These are phyloP conservation scores for Geranium incanum DNA, from an alignment of 441 rosid species.

Conservation along the genomic window DNA sequence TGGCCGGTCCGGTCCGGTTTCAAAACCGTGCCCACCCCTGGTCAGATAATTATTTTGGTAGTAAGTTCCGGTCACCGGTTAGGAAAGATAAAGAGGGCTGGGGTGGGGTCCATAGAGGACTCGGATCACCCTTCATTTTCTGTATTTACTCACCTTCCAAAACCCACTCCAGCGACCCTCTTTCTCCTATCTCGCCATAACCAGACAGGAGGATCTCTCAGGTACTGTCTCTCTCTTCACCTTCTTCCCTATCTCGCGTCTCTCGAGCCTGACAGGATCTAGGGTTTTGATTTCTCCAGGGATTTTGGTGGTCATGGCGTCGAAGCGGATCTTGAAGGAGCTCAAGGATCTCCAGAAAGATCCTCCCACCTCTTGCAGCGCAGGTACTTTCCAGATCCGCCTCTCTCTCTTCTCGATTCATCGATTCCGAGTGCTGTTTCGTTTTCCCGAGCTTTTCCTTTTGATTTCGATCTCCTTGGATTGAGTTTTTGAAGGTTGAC, in stretches of 20 bases:
- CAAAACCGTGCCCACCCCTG: no score
- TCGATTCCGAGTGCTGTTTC: background rate
- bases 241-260: background rate
- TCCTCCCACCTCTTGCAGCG: background rate
- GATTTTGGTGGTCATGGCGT: background rate
- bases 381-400: background rate
- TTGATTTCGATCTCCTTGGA: no score
- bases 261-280: background rate
- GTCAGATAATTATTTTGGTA: no score
- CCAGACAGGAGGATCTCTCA: background rate
- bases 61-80: no score
- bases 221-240: background rate
- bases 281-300: background rate
- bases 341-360: background rate
- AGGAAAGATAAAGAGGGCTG: no score
- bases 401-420: background rate
- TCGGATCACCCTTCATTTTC: background rate
- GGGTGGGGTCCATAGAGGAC: no score
- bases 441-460: background rate
- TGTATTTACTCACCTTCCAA: no score
- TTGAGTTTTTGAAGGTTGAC: no score
- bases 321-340: background rate
- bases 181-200: background rate
- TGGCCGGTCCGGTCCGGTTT: no score
- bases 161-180: background rate